Conservation (phyloP, 164 flowering plant genomes). For the Vitis cinerea region DNA sequence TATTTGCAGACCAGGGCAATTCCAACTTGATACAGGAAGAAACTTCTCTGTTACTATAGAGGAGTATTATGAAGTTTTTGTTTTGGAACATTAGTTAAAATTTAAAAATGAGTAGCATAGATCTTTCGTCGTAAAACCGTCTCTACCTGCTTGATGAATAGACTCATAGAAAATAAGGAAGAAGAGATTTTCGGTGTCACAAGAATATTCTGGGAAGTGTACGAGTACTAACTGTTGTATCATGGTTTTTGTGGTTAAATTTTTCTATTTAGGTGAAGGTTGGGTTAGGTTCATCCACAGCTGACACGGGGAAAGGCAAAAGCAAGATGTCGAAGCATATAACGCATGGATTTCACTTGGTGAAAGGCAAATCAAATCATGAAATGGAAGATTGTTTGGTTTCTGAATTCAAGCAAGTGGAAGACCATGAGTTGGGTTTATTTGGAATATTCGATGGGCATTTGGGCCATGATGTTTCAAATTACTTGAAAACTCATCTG, state of each 20-base stretch:
- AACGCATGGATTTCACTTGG: slow-evolving; percentile 38
- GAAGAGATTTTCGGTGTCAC: neutral
- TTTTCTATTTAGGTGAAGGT: slow-evolving; percentile 30
- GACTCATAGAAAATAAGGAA: too few relatives aligned
- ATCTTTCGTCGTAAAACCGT: too few relatives aligned
- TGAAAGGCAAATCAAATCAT: slow-evolving; percentile 48
- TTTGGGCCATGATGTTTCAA: slow-evolving; percentile 46
- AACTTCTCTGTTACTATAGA: too few relatives aligned
- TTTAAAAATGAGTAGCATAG: too few relatives aligned
- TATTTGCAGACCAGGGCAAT: too few relatives aligned
- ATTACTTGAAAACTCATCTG: slow-evolving; percentile 37
- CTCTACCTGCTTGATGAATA: too few relatives aligned
- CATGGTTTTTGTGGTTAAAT: neutral
- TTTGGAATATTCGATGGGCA: slow-evolving; percentile 60
- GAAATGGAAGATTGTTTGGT: slow-evolving; percentile 49
- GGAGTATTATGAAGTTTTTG: too few relatives aligned
- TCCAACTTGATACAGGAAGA: too few relatives aligned
- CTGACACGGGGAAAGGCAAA: slow-evolving; percentile 42
- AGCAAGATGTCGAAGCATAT: slow-evolving; percentile 32
- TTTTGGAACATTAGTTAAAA: too few relatives aligned
- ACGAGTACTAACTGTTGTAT: neutral
- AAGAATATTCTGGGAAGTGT: neutral
- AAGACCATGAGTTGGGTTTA: slow-evolving; percentile 37
- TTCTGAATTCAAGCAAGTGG: slow-evolving; percentile 28
- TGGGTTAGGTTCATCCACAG: slow-evolving; percentile 29